Evolutionary conservation across 2,329 filamentous ascomycete species (phyloP).

Genomic region (Sphaerostilbella broomeana): DNA sequence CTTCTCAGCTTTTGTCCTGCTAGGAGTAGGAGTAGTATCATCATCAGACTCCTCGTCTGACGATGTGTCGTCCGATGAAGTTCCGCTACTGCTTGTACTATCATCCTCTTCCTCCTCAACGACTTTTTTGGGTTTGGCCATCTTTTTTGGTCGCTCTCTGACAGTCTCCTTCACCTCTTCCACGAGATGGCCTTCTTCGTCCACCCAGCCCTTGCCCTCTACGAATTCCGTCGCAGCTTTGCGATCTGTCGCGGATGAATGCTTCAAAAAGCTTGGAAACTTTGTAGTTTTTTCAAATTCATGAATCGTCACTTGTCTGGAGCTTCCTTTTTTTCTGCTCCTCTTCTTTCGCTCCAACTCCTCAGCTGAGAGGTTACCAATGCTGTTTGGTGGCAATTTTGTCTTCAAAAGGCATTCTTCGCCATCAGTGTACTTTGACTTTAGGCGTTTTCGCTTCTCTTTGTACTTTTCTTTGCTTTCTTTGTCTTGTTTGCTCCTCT

Average conservation of each 20-base stretch:
- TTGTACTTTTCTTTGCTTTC: conserved; percentile 45
- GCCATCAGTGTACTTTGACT: conserved; percentile 74
- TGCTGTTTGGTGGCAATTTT: conserved; percentile 50
- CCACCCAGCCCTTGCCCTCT: conserved; percentile 83
- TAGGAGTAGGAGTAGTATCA: conserved; percentile 11
- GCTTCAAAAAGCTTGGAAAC: conserved; percentile 74
- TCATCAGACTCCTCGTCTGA: conserved; percentile 28
- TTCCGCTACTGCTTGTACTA: conserved; percentile 35
- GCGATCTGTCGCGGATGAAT: conserved; percentile 26
- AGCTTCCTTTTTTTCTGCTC: conserved; percentile 47
- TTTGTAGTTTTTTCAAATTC: conserved; percentile 84
- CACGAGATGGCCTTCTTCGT: conserved; percentile 68
- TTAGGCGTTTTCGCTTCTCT: conserved; percentile 52
- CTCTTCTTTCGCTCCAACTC: conserved; percentile 50
- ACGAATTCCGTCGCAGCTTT: conserved; percentile 55
- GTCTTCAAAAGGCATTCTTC: conserved; percentile 83
- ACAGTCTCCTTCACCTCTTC: conserved; percentile 46
- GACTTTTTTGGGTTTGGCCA: conserved; percentile 16
- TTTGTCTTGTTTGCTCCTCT: conserved; percentile 40
- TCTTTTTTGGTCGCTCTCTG: conserved; percentile 18
- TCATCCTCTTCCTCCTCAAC: conserved; percentile 24
- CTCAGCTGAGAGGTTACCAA: conserved; percentile 36
- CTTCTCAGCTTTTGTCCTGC: conserved; percentile 9
- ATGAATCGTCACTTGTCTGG: conserved; percentile 63
- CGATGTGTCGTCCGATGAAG: conserved; percentile 27